These are phyloP conservation scores for Colletotrichum sp. DNA, from an alignment of 2,329 filamentous ascomycete genomes.

Conservation along the genomic window DNA sequence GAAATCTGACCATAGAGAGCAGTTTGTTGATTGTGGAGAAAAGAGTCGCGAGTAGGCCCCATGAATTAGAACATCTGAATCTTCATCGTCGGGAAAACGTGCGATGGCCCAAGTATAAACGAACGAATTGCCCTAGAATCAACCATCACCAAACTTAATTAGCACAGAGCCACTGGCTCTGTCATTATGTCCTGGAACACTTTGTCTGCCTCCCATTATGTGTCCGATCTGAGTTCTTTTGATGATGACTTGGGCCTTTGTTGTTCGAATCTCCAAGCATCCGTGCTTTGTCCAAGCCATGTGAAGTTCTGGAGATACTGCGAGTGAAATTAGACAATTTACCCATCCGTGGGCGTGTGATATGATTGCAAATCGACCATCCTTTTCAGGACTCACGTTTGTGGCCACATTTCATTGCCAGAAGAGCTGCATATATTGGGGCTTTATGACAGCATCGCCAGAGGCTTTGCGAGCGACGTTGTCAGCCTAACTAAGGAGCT, in stretches of 20 bases:
- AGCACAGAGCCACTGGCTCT: background rate
- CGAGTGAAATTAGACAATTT: background rate
- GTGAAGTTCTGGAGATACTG: background rate
- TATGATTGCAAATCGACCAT: background rate
- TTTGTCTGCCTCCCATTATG: accelerated
- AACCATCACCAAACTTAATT: background rate
- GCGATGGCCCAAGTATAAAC: background rate
- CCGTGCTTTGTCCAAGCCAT: background rate
- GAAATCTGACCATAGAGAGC: background rate
- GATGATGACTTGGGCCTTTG: background rate
- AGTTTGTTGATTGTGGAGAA: background rate
- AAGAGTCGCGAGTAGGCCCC: background rate
- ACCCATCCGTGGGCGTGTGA: background rate
- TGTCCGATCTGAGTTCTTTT: background rate
- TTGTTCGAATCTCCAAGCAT: background rate
- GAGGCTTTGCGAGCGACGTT: no score
- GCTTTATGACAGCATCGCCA: no score
- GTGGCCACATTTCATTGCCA: accelerated
- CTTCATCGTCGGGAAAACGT: background rate
- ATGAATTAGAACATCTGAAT: background rate
- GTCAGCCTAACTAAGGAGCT: no score
- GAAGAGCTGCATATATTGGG: background rate
- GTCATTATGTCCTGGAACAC: accelerated
- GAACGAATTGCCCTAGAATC: background rate
- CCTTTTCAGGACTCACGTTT: accelerated